phyloP scores from a whole-genome alignment of 371 early-diverging fungal genomes.

The Mucor saturninus region DNA sequence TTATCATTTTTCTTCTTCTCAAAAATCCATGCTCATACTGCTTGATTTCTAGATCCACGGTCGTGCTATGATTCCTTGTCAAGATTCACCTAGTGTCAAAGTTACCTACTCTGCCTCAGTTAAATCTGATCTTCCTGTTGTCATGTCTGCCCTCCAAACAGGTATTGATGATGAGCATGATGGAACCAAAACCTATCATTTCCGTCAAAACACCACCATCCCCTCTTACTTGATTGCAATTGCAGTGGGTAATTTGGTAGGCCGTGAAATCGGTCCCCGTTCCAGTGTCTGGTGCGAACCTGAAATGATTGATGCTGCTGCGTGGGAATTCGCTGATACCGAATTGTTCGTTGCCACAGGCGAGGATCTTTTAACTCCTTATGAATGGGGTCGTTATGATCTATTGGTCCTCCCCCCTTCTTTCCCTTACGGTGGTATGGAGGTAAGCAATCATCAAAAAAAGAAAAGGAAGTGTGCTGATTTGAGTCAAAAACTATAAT shows the following conservation, averaged over 20 bases:
- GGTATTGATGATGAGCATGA: constrained; percentile 38
- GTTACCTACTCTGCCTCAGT: constrained; percentile 86
- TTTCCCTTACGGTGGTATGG: constrained; percentile 98
- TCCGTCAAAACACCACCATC: constrained; percentile 75
- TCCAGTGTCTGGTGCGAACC: constrained; percentile 96
- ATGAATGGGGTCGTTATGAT: constrained; percentile 97
- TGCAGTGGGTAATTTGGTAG: constrained; percentile 86
- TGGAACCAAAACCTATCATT: constrained; percentile 62
- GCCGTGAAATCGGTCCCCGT: constrained; percentile 85
- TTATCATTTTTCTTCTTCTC: not conserved
- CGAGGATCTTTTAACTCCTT: constrained; percentile 88
- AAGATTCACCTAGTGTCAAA: constrained; percentile 93
- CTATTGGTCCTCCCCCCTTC: constrained; percentile 81
- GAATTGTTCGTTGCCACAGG: constrained; percentile 87
- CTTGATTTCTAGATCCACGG: constrained; percentile 79
- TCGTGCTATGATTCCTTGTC: constrained; percentile 90
- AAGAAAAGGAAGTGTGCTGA: not conserved
- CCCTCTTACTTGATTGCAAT: constrained; percentile 95
- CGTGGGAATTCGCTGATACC: constrained; percentile 92
- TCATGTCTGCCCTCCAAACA: constrained; percentile 34
- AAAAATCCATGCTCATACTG: not conserved
- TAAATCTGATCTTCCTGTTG: constrained; percentile 53
- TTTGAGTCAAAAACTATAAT: not conserved
- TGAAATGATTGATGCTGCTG: constrained; percentile 86
- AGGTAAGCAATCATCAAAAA: constrained; percentile 40